Percentiles rank a stretch among this genome's conserved stretches.
Conservation (phyloP, 1,139 yeast species). For the Yamadazyma sp. region DNA sequence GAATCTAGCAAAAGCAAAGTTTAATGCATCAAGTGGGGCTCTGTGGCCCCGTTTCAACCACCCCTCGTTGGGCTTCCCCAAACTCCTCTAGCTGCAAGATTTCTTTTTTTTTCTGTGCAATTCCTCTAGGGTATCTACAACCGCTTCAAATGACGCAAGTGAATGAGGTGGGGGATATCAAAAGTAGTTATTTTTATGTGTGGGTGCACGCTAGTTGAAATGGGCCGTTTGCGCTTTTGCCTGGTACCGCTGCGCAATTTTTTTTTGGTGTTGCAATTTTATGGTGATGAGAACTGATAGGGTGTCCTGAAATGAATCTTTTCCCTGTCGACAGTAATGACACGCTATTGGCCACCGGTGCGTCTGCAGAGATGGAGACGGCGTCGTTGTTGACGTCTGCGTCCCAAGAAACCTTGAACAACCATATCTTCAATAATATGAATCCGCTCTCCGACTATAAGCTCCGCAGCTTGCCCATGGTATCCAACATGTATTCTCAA, state of each 20-base stretch:
- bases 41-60: not conserved
- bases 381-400: constrained; percentile 21
- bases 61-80: not conserved
- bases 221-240: too few relatives aligned
- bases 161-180: too few relatives aligned
- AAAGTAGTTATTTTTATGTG: too few relatives aligned
- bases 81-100: too few relatives aligned
- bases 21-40: constrained; percentile 1
- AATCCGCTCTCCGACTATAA: constrained; percentile 18
- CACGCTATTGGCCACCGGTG: constrained; percentile 8
- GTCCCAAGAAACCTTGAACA: constrained; percentile 33
- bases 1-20: not conserved
- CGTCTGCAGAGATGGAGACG: constrained; percentile 17
- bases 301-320: constrained; percentile 1
- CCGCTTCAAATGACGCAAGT: too few relatives aligned
- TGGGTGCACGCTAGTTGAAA: too few relatives aligned
- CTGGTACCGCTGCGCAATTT: too few relatives aligned
- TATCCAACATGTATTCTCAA: constrained; percentile 28
- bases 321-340: constrained; percentile 10
- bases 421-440: constrained; percentile 24
- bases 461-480: constrained; percentile 28
- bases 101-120: not conserved
- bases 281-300: too few relatives aligned
- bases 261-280: too few relatives aligned
- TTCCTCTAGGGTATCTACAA: not conserved